Conservation (phyloP, 2,329 filamentous ascomycete species). For the Plectosphaerella cucumerina region DNA sequence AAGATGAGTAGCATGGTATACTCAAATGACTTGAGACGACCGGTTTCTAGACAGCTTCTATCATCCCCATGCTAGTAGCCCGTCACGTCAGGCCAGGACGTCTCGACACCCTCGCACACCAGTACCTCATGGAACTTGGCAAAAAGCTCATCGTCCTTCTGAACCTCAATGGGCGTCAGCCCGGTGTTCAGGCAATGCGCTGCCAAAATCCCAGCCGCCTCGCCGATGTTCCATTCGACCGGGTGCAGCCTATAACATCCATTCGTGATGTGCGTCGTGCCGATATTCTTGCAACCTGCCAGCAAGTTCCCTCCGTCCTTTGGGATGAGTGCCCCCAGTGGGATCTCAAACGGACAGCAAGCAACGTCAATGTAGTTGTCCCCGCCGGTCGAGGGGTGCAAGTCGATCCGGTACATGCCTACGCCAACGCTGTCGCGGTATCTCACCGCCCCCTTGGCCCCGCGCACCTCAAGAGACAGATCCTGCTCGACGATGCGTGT, state of each 20-base stretch:
- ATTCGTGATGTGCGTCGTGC: slow-evolving; percentile 22
- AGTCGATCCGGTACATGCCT: slow-evolving; percentile 23
- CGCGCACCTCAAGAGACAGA: slow-evolving; percentile 16
- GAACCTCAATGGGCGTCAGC: slow-evolving; percentile 15
- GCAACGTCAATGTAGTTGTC: slow-evolving; percentile 24
- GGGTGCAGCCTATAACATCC: slow-evolving; percentile 22
- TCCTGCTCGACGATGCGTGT: slow-evolving; percentile 20
- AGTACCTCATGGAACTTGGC: slow-evolving; percentile 9
- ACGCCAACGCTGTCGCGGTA: slow-evolving; percentile 21
- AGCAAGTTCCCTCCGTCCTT: slow-evolving; percentile 12
- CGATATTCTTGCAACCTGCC: slow-evolving; percentile 21
- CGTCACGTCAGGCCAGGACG: slow-evolving; percentile 11
- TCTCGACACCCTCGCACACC: slow-evolving; percentile 11
- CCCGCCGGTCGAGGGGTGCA: slow-evolving; percentile 20
- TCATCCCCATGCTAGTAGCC: no score
- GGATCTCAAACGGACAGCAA: slow-evolving; percentile 23
- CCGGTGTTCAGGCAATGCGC: slow-evolving; percentile 17
- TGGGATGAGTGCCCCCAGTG: slow-evolving; percentile 17
- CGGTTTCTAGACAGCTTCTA: no score
- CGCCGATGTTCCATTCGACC: slow-evolving; percentile 23
- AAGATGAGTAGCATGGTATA: no score
- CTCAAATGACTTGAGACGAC: no score
- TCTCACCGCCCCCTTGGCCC: slow-evolving; percentile 14
- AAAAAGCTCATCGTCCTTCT: slow-evolving; percentile 9
- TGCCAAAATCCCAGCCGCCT: slow-evolving; percentile 18